Evolutionary conservation across 305 asterid genomes (phyloP).

Genomic region (Fraxinus ornus): DNA sequence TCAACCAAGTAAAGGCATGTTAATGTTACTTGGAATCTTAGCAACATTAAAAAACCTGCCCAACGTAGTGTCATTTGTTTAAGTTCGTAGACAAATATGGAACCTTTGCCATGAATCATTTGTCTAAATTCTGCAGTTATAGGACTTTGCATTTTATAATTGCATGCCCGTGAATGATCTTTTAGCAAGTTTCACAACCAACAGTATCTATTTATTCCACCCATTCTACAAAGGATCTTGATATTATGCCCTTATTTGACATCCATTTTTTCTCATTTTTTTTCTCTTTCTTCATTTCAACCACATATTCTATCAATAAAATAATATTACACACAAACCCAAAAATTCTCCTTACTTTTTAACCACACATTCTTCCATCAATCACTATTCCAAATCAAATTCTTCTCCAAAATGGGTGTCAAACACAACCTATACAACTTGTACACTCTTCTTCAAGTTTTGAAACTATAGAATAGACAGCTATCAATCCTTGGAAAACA

Average conservation of each 20-base stretch:
- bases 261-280: too few species aligned
- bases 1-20: neutral
- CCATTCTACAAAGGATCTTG: neutral
- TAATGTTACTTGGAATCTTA: neutral
- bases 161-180: neutral
- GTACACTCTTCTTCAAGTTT: constrained; percentile 5
- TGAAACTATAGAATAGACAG: constrained; percentile 11
- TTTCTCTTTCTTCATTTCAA: too few species aligned
- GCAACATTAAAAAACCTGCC: neutral
- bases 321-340: too few species aligned
- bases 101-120: neutral
- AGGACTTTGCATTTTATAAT: neutral
- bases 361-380: too few species aligned
- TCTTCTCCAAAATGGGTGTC: too few species aligned
- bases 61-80: neutral
- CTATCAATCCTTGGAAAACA: constrained; percentile 13
- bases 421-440: neutral
- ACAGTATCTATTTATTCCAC: neutral
- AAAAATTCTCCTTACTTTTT: too few species aligned
- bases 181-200: neutral
- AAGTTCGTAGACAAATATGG: neutral
- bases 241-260: neutral
- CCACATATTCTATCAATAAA: too few species aligned
- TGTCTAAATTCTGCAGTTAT: neutral
- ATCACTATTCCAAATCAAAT: too few species aligned